Base-by-base conservation (phyloP, 2,329 filamentous ascomycete genomes). In the Fusarium tupiense region DNA sequence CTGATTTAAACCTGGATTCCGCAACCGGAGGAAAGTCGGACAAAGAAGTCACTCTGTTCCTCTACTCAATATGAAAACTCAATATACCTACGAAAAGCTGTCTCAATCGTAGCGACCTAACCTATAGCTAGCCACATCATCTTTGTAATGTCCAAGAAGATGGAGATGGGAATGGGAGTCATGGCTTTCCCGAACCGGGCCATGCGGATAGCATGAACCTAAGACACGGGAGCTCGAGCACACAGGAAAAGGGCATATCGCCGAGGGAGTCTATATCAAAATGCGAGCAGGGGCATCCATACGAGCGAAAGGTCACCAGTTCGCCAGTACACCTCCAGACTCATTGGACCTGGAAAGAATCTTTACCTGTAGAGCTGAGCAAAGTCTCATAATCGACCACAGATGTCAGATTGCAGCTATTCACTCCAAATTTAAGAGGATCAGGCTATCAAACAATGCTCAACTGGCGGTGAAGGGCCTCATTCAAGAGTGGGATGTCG, bases 401-500 rank as follows among this genome's bases (percentile, higher is more conserved):
- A 67, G 49, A 56, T 60, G 49, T 64, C 64, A 62, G 61, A 69
- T 59, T 73, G 69, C 53, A 41, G 24, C 67, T 69, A 70, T 61
- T 69, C 37, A 61, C 54, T 43, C 38, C 38, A 63, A 71, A 64
- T 44, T 49, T 64, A 65, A 57, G 61, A 65, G 40, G 63, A 67
- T 62, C 14, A 52, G 63, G 61, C 52, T 38, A 61, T 52, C 29
- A 46, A 71, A 58, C 56, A 70, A 64, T 56, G 40, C 24, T 29
- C 63, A 78, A 78, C 74, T 77, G 72, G 75, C 76, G 76, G 76
- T 78, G 76, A 78, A 64, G 69, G 52, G 22, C 31, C 43, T 61
- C 40, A 64, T 59, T 62, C 43, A 50, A 63, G 67, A 58, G 69
- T 72, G 63, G 73, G 60, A 66, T 62, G 44, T 70, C 64, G 46